A percentile compares a stretch with the other conserved stretches of the same genome.
These are phyloP conservation scores for Dactylorhiza incarnata DNA, from an alignment of 106 monocot species.

Conservation along the genomic window DNA sequence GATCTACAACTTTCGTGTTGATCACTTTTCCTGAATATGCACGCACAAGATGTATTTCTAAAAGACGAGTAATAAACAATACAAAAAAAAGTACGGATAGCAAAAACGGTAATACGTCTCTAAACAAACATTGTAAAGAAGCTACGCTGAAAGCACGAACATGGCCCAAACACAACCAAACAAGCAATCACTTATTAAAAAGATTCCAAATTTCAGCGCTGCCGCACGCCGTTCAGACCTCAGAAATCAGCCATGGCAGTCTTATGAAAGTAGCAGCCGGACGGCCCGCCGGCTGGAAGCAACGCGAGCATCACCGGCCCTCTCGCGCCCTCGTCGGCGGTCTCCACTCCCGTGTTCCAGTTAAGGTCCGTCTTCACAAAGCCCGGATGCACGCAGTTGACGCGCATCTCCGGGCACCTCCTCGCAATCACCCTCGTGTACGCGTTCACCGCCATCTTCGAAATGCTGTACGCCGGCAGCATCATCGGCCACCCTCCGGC, in stretches of 20 bases:
- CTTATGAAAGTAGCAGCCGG: constrained; percentile 48
- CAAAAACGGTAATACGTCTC: too few relatives aligned
- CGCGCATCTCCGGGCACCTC: constrained; percentile 32
- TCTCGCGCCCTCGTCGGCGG: constrained; percentile 38
- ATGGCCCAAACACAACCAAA: too few relatives aligned
- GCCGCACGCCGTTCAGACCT: too few relatives aligned
- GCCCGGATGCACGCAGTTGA: constrained; percentile 61
- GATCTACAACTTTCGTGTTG: too few relatives aligned
- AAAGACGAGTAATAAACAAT: too few relatives aligned
- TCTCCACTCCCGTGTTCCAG: constrained; percentile 32
- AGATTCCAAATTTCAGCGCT: too few relatives aligned
- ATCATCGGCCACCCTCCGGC: constrained; percentile 40
- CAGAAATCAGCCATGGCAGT: constrained; percentile 17
- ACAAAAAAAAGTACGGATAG: too few relatives aligned
- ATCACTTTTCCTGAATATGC: too few relatives aligned
- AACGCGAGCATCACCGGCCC: constrained; percentile 44
- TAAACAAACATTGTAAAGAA: too few relatives aligned
- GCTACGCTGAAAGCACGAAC: too few relatives aligned
- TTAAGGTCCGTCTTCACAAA: constrained; percentile 50
- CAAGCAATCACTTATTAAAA: too few relatives aligned
- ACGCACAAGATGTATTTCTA: too few relatives aligned
- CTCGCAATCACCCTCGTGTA: constrained; percentile 56
- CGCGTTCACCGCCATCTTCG: constrained; percentile 42
- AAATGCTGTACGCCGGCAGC: constrained; percentile 49
- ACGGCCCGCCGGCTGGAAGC: constrained; percentile 29